Evolutionary conservation across 2,329 filamentous ascomycete genomes (phyloP), one percentile per base, ranked within the genome.

Genomic region (Didymella keratinophila): DNA sequence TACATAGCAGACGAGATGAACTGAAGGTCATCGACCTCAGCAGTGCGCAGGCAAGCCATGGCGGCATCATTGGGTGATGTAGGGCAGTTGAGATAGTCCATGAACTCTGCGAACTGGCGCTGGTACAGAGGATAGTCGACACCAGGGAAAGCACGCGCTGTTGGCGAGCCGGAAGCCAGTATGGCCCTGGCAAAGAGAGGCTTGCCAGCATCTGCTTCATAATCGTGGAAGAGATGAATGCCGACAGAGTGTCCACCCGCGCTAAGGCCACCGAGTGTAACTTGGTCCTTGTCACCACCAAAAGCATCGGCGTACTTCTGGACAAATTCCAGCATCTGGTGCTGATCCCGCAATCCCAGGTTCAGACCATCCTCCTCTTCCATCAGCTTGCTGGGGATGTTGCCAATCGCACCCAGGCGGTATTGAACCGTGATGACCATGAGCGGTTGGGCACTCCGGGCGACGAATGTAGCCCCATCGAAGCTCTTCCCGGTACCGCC

Each of bases 251-350:
- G 75, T 3, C 65, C 75, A 34, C 78, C 78, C 20, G 78, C 78
- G 41, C 74, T 76, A 41, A 79, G 76, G 1, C 79, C 79, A 49
- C 73, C 78, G 6, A 81, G 67, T 1, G 73, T 79, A 49, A 81
- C 75, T 4, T 71, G 63, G 23, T 72, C 60, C 8, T 75, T 68
- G 61, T 81, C 77, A 14, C 78, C 79, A 4, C 69, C 80, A 73
- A 71, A 74, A 41, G 59, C 55, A 58, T 51, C 46, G 21, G 79
- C 73, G 50, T 81, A 79, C 41, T 78, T 71, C 11, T 75, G 70
- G 20, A 79, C 55, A 64, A 79, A 81, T 56, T 79, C 73, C 16
- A 77, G 63, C 36, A 67, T 60, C 63, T 69, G 62, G 27, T 56
- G 67, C 56, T 73, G 70, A 46, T 76, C 74, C 2, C 67, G 57